Percentiles rank a stretch among this genome's conserved stretches.
Evolutionary conservation across 495 filamentous ascomycete genomes (phyloP).

Genomic region (Astrothelium subdiscretum): DNA sequence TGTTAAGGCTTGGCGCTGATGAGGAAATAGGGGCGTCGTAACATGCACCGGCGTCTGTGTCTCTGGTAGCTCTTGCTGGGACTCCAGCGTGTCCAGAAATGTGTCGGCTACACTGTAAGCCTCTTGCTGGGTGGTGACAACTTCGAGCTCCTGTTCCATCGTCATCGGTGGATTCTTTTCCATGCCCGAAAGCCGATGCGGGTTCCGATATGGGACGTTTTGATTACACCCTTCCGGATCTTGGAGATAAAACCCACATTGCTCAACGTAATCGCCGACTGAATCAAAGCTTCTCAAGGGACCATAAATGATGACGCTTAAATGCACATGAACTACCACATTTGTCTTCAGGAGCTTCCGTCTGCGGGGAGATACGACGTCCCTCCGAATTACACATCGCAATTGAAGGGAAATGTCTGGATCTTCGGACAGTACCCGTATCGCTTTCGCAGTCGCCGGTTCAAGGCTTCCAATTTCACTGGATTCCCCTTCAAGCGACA

Average conservation of each 20-base stretch:
- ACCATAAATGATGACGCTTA: conserved; percentile 22
- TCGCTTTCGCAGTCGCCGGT: neutral
- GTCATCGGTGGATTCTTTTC: conserved; percentile 16
- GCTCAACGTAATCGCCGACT: conserved; percentile 26
- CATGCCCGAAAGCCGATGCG: conserved; percentile 29
- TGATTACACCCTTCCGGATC: conserved; percentile 25
- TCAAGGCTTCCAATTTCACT: neutral
- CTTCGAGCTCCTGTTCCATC: conserved; percentile 2
- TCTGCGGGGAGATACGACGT: neutral
- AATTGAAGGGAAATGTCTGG: neutral
- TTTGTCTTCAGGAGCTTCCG: neutral
- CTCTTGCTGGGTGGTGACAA: conserved; percentile 6
- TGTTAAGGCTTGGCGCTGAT: conserved; percentile 35
- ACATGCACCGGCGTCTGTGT: conserved; percentile 17
- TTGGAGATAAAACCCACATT: conserved; percentile 29
- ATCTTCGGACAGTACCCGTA: neutral
- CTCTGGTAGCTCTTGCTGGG: conserved; percentile 13
- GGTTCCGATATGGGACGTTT: conserved; percentile 33
- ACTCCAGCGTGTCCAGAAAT: conserved; percentile 9
- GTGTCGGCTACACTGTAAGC: neutral
- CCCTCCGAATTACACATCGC: neutral
- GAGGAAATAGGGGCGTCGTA: conserved; percentile 22
- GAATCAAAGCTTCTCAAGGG: conserved; percentile 17
- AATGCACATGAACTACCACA: neutral
- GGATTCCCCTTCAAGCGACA: neutral